A percentile compares a stretch with the other conserved stretches of the same genome.
Evolutionary conservation across 2,329 filamentous ascomycete species (phyloP).

Genomic region (Coccinonectria pachysandricola): DNA sequence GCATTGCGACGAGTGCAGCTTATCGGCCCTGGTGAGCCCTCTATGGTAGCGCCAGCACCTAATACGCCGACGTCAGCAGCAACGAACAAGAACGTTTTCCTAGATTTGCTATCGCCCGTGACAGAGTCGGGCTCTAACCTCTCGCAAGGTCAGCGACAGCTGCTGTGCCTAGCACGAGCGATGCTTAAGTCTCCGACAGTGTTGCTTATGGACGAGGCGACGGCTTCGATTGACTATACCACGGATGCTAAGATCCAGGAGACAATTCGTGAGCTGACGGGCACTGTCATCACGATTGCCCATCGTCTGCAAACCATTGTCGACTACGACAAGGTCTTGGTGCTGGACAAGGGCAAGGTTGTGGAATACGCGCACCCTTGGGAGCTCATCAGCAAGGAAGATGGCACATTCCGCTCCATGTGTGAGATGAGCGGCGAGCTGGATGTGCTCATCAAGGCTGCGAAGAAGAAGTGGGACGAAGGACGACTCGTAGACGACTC

Average conservation of each 20-base stretch:
- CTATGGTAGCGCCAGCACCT: slow-evolving; percentile 19
- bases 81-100: slow-evolving; percentile 92
- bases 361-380: slow-evolving; percentile 88
- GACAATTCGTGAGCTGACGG: slow-evolving; percentile 84
- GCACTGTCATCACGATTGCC: slow-evolving; percentile 93
- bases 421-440: slow-evolving; percentile 54
- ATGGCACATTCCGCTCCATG: slow-evolving; percentile 54
- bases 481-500: slow-evolving; percentile 26
- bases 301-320: slow-evolving; percentile 94
- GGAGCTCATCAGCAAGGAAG: slow-evolving; percentile 62
- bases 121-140: slow-evolving; percentile 89
- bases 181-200: slow-evolving; percentile 86
- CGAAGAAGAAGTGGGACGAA: slow-evolving; percentile 43
- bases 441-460: slow-evolving; percentile 39
- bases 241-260: slow-evolving; percentile 95
- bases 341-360: slow-evolving; percentile 80
- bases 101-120: slow-evolving; percentile 72
- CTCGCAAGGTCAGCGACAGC: slow-evolving; percentile 90
- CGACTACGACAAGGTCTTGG: slow-evolving; percentile 95
- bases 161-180: slow-evolving; percentile 85
- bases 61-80: slow-evolving; percentile 25
- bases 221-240: slow-evolving; percentile 91
- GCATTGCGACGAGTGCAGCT: slow-evolving; percentile 83
- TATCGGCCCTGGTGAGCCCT: slow-evolving; percentile 51
- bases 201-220: slow-evolving; percentile 98